Base-by-base conservation (phyloP, 2,329 filamentous ascomycete genomes). In the Phialophora macrospora region DNA sequence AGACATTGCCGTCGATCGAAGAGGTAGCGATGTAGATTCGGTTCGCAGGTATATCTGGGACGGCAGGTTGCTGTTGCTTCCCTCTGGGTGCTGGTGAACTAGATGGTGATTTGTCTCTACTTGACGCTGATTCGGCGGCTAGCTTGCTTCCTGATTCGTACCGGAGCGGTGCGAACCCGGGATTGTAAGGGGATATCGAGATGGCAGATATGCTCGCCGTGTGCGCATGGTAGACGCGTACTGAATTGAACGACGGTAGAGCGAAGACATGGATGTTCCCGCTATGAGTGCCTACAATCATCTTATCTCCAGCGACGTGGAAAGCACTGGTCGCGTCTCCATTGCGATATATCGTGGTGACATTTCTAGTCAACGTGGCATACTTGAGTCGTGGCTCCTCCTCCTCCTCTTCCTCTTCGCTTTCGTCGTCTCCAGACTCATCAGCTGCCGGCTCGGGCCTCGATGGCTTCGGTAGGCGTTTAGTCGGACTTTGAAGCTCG, bases 371-470 rank as follows among this genome's bases (percentile, higher is more conserved):
- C 72, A 98, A 80, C 56, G 92, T 90, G 58, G 90, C 90, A 77
- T 97, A 97, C 79, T 99, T 99, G 73, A 99, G 86, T 74, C 89
- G 90, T 30, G 95, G 96, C 78, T 98, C 94, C 5, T 97, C 93
- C 2, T 95, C 93, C 0, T 93, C 92, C 0, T 96, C 92, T 14
- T 17, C 48, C 0, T 88, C 86, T 0, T 88, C 86, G 52, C 52
- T 55, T 0, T 87, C 85, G 0, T 87, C 85, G 0, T 78, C 79
- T 2, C 78, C 63, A 32, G 59, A 62, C 17, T 70, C 68, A 30
- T 70, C 68, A 44, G 57, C 60, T 20, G 60, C 62, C 30, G 60
- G 30, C n/a, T 61, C 55, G 24, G 61, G 46, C 20, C 63, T 60
- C 30, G 49, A 34, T 34, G 63, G 60, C 55, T 59, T 49, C 24